phyloP scores from a whole-genome alignment of 73 alveolate species.

The Durusdinium trenchii region DNA sequence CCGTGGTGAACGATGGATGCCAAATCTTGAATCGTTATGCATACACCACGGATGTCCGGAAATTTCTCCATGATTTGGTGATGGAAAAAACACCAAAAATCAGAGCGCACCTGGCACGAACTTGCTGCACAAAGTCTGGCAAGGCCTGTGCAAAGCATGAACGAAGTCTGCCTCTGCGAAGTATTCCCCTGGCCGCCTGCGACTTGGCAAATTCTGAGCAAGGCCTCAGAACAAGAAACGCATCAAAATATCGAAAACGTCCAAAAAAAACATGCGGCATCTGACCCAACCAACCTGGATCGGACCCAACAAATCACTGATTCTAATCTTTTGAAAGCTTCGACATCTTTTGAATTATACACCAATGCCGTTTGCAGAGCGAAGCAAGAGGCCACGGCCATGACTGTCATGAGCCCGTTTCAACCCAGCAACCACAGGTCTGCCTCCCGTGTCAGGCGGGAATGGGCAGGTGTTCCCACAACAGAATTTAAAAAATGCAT shows the following conservation, averaged over 20 bases:
- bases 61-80: background rate
- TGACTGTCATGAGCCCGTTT: too few relatives aligned
- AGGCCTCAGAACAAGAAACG: background rate
- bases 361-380: background rate
- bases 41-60: background rate
- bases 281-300: background rate
- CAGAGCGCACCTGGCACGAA: background rate
- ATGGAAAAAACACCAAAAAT: background rate
- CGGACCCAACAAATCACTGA: background rate
- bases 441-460: background rate
- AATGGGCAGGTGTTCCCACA: background rate
- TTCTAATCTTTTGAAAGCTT: background rate
- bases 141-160: background rate
- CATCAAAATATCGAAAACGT: background rate
- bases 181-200: background rate
- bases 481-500: background rate
- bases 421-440: too few relatives aligned
- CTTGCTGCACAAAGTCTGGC: background rate
- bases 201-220: slow-evolving; percentile 24
- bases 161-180: background rate
- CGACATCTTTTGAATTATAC: background rate
- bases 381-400: too few relatives aligned
- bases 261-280: background rate
- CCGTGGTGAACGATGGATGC: too few relatives aligned
- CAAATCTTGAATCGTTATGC: background rate